Conservation (phyloP, 805 yeast species). For the Dipodascus albidus region DNA sequence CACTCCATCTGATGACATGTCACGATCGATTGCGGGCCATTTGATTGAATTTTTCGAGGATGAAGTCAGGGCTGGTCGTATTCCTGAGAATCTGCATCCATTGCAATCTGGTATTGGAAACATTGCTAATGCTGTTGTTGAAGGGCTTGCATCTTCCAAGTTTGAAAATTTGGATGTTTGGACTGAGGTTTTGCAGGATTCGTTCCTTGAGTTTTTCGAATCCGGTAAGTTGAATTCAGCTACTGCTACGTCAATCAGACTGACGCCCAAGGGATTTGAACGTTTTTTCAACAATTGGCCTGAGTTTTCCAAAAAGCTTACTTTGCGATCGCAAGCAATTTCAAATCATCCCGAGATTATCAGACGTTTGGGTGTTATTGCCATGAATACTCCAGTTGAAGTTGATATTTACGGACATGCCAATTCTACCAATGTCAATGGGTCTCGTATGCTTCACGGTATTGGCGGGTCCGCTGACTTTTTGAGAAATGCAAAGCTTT, state of each 20-base stretch:
- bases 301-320: conserved; percentile 62
- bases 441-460: conserved; percentile 96
- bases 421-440: conserved; percentile 92
- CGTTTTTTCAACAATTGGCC: conserved; percentile 89
- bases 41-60: conserved; percentile 78
- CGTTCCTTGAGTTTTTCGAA: conserved; percentile 90
- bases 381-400: conserved; percentile 99
- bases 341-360: conserved; percentile 95
- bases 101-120: conserved; percentile 97
- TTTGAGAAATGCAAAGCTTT: conserved; percentile 89
- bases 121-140: conserved; percentile 96
- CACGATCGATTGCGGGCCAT: conserved; percentile 71
- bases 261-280: conserved; percentile 82
- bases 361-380: conserved; percentile 93
- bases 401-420: conserved; percentile 97
- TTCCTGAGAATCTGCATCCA: conserved; percentile 89
- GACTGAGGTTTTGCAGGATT: conserved; percentile 98
- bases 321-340: conserved; percentile 89
- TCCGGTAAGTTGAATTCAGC: conserved; percentile 90
- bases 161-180: conserved; percentile 87
- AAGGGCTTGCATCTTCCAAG: conserved; percentile 78
- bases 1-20: conserved; percentile 76
- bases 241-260: conserved; percentile 90
- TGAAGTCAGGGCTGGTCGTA: conserved; percentile 80
- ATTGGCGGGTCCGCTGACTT: conserved; percentile 97